Evolutionary conservation across 2,329 filamentous ascomycete genomes (phyloP).

Genomic region (Lecanicillium sp.): DNA sequence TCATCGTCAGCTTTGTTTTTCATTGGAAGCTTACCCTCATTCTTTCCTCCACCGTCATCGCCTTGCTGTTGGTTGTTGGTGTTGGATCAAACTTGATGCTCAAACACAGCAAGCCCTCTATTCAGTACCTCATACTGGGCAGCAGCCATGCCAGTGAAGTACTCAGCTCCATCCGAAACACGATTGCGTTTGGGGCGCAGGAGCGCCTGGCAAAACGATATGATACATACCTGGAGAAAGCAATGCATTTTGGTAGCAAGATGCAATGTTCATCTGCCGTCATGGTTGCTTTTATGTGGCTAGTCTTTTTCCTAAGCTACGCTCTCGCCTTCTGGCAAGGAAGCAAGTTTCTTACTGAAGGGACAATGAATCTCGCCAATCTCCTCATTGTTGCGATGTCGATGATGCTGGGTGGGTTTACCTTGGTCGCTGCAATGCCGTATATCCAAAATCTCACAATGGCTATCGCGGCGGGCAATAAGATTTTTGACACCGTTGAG

Average conservation of each 20-base stretch:
- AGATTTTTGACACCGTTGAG: slow-evolving; percentile 94
- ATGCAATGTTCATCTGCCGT: slow-evolving; percentile 65
- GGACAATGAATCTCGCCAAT: slow-evolving; percentile 58
- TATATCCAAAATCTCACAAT: slow-evolving; percentile 81
- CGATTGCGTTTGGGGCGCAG: slow-evolving; percentile 88
- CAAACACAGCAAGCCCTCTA: slow-evolving; percentile 70
- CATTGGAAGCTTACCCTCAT: slow-evolving; percentile 94
- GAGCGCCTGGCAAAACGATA: slow-evolving; percentile 86
- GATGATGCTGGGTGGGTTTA: slow-evolving; percentile 92
- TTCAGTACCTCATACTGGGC: slow-evolving; percentile 75
- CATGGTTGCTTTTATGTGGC: slow-evolving; percentile 82
- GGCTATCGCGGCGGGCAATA: slow-evolving; percentile 74
- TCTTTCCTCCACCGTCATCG: slow-evolving; percentile 72
- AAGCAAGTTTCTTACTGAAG: slow-evolving; percentile 63
- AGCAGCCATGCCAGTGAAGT: slow-evolving; percentile 92
- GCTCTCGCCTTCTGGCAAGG: slow-evolving; percentile 86
- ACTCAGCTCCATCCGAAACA: slow-evolving; percentile 86
- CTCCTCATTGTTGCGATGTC: slow-evolving; percentile 84
- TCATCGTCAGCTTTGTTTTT: slow-evolving; percentile 82
- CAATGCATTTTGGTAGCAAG: slow-evolving; percentile 69
- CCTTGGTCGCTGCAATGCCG: slow-evolving; percentile 79
- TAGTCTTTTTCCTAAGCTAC: slow-evolving; percentile 80
- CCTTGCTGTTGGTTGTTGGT: slow-evolving; percentile 71
- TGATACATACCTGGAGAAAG: slow-evolving; percentile 64
- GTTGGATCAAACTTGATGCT: slow-evolving; percentile 67